These are phyloP conservation scores for Citrullus mucosospermus DNA, from an alignment of 306 rosid species.

Conservation along the genomic window DNA sequence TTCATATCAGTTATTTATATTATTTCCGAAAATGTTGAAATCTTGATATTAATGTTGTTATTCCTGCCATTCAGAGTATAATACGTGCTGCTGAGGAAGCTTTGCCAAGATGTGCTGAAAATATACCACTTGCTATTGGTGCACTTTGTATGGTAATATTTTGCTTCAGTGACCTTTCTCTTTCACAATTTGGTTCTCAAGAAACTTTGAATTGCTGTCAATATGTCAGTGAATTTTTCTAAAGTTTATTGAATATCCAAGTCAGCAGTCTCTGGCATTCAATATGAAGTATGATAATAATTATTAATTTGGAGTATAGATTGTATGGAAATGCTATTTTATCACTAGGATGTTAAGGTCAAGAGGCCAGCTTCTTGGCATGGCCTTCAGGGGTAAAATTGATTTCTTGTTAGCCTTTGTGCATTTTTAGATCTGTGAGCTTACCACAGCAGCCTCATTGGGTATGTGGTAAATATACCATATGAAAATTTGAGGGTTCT, in stretches of 20 bases:
- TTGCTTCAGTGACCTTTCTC: background rate
- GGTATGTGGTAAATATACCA: background rate
- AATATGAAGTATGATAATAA: background rate
- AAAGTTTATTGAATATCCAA: background rate
- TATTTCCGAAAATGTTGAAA: constrained; percentile 1
- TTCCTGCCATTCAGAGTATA: constrained; percentile 44
- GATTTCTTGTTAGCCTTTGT: background rate
- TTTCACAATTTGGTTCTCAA: constrained; percentile 12
- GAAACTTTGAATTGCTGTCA: constrained; percentile 1
- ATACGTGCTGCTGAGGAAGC: constrained; percentile 53
- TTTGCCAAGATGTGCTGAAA: constrained; percentile 87
- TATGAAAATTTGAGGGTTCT: background rate
- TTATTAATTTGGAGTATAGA: background rate
- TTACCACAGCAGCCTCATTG: background rate
- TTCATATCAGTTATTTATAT: constrained; percentile 5
- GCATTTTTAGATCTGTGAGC: background rate
- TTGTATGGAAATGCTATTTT: background rate
- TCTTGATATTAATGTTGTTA: constrained; percentile 11
- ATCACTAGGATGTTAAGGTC: background rate
- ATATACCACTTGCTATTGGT: constrained; percentile 86
- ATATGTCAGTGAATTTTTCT: background rate
- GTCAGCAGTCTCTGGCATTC: background rate
- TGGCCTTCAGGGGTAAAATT: background rate
- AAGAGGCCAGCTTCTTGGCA: background rate
- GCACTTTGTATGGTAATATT: constrained; percentile 76